Conservation (phyloP, 176 grass and related monocot genomes). For the Typha latifolia region DNA sequence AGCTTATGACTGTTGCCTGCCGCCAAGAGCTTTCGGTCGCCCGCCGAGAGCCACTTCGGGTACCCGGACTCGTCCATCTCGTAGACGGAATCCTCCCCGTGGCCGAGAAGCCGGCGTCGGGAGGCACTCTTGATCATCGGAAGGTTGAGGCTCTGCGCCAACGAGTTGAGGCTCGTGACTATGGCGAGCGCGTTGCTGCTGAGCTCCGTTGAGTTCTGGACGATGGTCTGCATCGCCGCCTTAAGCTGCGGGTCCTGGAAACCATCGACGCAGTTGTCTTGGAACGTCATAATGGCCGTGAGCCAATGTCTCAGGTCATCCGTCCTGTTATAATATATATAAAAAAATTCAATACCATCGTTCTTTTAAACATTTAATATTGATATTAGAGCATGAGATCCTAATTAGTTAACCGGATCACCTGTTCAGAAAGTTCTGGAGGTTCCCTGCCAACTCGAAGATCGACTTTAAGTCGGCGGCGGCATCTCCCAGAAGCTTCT, state of each 20-base stretch:
- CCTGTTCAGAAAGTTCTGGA: conserved; percentile 17
- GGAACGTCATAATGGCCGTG: conserved; percentile 49
- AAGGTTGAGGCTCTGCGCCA: conserved; percentile 8
- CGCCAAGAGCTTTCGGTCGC: conserved; percentile 56
- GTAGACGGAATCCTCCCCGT: not conserved
- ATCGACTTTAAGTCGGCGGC: conserved; percentile 38
- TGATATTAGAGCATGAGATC: too few species aligned
- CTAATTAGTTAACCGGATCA: not conserved
- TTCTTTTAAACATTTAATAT: too few species aligned
- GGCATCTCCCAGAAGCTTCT: conserved; percentile 58
- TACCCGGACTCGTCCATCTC: not conserved
- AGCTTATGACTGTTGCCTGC: not conserved
- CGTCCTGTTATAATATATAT: not conserved
- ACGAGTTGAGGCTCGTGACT: conserved; percentile 32
- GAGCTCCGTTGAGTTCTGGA: conserved; percentile 65
- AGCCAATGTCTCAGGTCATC: conserved; percentile 61
- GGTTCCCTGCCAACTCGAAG: conserved; percentile 5
- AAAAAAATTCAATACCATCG: too few species aligned
- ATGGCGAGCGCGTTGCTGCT: conserved; percentile 87
- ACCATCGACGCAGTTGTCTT: conserved; percentile 74
- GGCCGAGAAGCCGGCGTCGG: conserved; percentile 32
- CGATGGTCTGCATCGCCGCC: conserved; percentile 52
- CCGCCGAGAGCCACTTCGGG: conserved; percentile 43
- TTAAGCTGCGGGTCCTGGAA: conserved; percentile 56
- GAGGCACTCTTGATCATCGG: conserved; percentile 4